Conservation (phyloP, 139 green algal genomes). For the Dunaliella primolecta region DNA sequence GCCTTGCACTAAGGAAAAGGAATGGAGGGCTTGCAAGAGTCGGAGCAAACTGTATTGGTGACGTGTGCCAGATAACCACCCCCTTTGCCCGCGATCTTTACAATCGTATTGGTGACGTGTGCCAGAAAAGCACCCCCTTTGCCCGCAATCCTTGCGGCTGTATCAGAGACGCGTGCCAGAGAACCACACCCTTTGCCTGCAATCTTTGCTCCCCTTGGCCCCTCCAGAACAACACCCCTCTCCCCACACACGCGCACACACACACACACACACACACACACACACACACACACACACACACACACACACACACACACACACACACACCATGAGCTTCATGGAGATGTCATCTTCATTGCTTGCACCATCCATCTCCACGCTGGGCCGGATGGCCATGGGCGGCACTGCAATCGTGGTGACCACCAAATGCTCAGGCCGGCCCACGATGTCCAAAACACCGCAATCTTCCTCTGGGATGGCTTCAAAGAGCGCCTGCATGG, state of each 20-base stretch:
- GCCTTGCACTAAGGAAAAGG: too few species aligned
- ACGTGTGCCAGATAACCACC: too few species aligned
- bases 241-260: not conserved
- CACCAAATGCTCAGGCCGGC: slow-evolving; percentile 83
- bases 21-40: too few species aligned
- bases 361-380: slow-evolving; percentile 96
- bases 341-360: slow-evolving; percentile 99
- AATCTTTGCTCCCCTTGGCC: too few species aligned
- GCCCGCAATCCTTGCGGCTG: too few species aligned
- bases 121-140: too few species aligned
- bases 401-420: slow-evolving; percentile 87
- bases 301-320: not conserved
- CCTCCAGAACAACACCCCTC: too few species aligned
- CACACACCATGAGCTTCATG: slow-evolving; percentile 88
- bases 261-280: not conserved
- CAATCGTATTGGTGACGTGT: too few species aligned
- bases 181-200: too few species aligned
- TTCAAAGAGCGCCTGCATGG: slow-evolving; percentile 71
- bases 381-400: slow-evolving; percentile 92
- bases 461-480: slow-evolving; percentile 68
- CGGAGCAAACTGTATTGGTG: too few species aligned
- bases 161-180: too few species aligned
- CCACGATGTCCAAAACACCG: slow-evolving; percentile 67
- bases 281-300: not conserved
- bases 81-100: too few species aligned